These are phyloP conservation scores for Cyclotella choctawhatcheeana DNA, from an alignment of 108 stramenopile species.

Conservation along the genomic window DNA sequence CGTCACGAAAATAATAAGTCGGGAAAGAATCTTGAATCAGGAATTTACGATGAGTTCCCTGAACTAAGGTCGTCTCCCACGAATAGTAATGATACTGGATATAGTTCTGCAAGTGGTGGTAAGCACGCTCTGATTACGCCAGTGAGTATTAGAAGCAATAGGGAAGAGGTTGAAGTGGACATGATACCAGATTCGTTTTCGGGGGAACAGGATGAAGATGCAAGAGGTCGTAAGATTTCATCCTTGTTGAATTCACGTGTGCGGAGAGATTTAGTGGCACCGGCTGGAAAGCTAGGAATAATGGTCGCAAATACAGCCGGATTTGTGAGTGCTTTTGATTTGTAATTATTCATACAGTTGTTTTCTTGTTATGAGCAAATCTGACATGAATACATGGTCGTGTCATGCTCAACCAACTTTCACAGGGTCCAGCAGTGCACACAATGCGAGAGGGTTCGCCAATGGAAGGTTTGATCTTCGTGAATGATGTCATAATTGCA, in stretches of 20 bases:
- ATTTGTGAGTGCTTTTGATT: neutral
- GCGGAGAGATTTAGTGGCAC: constrained; percentile 54
- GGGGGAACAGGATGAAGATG: neutral
- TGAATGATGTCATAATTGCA: constrained; percentile 80
- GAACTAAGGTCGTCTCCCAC: neutral
- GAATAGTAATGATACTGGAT: neutral
- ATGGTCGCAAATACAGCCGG: constrained; percentile 64
- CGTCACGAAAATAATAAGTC: neutral
- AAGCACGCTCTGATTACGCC: neutral
- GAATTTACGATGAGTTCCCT: neutral
- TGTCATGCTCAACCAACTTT: neutral
- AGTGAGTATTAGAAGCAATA: constrained; percentile 2
- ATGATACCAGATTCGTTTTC: constrained; percentile 16
- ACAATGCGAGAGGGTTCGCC: constrained; percentile 66
- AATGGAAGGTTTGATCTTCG: constrained; percentile 73
- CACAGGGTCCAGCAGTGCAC: constrained; percentile 51
- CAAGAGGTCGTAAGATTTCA: neutral
- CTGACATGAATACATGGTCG: too few species aligned
- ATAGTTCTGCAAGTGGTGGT: too few species aligned
- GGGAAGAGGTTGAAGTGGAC: constrained; percentile 9
- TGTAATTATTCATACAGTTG: neutral
- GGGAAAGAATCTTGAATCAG: neutral
- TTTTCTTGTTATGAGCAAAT: neutral
- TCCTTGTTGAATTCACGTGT: constrained; percentile 5
- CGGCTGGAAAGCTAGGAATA: constrained; percentile 77